phyloP scores from a whole-genome alignment of 768 basidiomycete species.

The Russula griseocarnosa region DNA sequence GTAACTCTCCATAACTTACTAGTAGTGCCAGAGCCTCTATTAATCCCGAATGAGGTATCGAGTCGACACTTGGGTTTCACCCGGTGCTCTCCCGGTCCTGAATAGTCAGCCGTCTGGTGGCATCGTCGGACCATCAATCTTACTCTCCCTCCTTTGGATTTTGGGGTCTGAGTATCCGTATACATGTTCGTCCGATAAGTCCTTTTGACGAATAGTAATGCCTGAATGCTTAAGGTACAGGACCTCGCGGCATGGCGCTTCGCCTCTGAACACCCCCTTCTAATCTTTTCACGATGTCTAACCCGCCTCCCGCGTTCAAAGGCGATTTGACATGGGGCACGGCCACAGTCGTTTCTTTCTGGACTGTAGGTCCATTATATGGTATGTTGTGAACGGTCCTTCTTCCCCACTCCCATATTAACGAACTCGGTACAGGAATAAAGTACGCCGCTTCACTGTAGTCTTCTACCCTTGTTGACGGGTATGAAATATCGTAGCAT shows the following conservation, averaged over 20 bases:
- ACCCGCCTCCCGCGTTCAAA: constrained; percentile 2
- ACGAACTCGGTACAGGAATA: constrained; percentile 9
- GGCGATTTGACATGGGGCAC: constrained; percentile 9
- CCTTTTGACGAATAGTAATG: neutral
- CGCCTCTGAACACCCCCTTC: neutral
- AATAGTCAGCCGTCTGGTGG: neutral
- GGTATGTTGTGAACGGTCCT: neutral
- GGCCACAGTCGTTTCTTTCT: neutral
- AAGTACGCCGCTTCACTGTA: neutral
- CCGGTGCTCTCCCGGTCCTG: neutral
- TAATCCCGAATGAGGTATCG: too few relatives aligned
- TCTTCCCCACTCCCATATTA: neutral
- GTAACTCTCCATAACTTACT: too few relatives aligned
- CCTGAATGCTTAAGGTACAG: neutral
- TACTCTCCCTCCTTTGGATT: neutral
- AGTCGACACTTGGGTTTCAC: neutral
- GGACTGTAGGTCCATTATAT: constrained; percentile 19
- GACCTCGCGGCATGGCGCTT: neutral
- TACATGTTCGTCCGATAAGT: constrained; percentile 1
- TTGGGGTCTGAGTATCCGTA: neutral
- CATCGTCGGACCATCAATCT: neutral
- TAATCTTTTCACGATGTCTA: neutral
- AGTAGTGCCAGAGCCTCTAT: too few relatives aligned
- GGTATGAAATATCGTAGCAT: neutral
- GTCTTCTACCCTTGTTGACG: neutral